Evolutionary conservation across 352 stramenopile species (phyloP).

Genomic region (Phytopythium litorale): DNA sequence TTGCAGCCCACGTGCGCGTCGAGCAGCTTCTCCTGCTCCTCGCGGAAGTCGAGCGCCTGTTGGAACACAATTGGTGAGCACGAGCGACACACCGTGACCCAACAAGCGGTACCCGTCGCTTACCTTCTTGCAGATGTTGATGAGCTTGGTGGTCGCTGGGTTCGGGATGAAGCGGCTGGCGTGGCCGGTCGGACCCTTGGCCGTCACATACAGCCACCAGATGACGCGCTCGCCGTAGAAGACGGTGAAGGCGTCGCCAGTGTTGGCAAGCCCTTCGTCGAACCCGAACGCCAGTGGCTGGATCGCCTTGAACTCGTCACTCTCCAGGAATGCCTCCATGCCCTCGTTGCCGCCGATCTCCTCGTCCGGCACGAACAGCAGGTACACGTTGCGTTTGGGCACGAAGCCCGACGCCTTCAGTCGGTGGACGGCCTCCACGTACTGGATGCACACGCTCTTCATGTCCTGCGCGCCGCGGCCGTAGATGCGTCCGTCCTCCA

Average conservation of each 20-base stretch:
- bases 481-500: slow-evolving; percentile 91
- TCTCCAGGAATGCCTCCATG: slow-evolving; percentile 91
- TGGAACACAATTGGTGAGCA: not conserved
- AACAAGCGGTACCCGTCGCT: too few relatives aligned
- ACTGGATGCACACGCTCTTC: slow-evolving; percentile 96
- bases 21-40: slow-evolving; percentile 84
- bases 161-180: slow-evolving; percentile 93
- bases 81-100: not conserved
- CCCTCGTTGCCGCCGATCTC: slow-evolving; percentile 91
- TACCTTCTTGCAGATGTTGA: slow-evolving; percentile 84
- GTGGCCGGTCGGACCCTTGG: slow-evolving; percentile 72
- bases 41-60: slow-evolving; percentile 82
- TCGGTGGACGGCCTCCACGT: slow-evolving; percentile 89
- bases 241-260: slow-evolving; percentile 88
- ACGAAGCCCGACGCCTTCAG: slow-evolving; percentile 66
- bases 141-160: slow-evolving; percentile 93
- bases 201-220: slow-evolving; percentile 90
- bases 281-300: slow-evolving; percentile 88
- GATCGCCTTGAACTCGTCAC: slow-evolving; percentile 74
- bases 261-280: slow-evolving; percentile 93
- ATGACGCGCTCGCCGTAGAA: slow-evolving; percentile 95
- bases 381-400: slow-evolving; percentile 85
- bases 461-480: slow-evolving; percentile 94
- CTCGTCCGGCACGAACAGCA: slow-evolving; percentile 93
- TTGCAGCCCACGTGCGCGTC: slow-evolving; percentile 76